Conservation (phyloP, 140 eudicot genomes). For the Flaveria floridana region DNA sequence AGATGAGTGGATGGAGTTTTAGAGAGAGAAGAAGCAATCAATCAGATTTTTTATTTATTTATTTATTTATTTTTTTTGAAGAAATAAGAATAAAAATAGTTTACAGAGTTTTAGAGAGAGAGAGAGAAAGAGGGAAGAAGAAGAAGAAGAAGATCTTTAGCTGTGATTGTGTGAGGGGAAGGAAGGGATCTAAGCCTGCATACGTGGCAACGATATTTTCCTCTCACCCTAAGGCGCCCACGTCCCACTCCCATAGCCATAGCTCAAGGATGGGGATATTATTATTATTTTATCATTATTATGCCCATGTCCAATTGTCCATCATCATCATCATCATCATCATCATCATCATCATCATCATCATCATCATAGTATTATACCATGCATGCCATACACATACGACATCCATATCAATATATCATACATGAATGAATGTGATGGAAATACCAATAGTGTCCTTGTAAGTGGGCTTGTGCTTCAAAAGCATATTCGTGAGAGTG, state of each 20-base stretch:
- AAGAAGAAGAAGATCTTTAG: conserved; percentile 70
- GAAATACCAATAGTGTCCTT: conserved; percentile 1
- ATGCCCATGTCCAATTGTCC: no score
- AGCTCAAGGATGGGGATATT: neutral
- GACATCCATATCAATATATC: neutral
- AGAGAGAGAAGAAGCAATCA: neutral
- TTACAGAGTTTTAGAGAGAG: conserved; percentile 21
- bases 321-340: no score
- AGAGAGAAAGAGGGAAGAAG: conserved; percentile 23
- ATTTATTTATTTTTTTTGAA: no score
- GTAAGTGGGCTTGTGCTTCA: neutral
- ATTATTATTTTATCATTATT: neutral
- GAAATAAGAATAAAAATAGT: no score
- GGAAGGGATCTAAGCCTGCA: conserved; percentile 30
- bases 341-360: neutral
- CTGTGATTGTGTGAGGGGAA: conserved; percentile 42
- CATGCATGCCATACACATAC: no score
- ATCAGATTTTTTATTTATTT: no score
- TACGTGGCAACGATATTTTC: conserved; percentile 95
- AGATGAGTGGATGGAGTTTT: neutral
- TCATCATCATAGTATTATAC: neutral
- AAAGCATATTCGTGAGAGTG: neutral
- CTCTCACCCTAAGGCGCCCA: conserved; percentile 49
- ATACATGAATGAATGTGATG: neutral
- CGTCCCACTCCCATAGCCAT: conserved; percentile 4